Evolutionary conservation across 176 grass and related monocot genomes (phyloP), one percentile per base, ranked within the genome.

Genomic region (Rhipidocladum racemiflorum): DNA sequence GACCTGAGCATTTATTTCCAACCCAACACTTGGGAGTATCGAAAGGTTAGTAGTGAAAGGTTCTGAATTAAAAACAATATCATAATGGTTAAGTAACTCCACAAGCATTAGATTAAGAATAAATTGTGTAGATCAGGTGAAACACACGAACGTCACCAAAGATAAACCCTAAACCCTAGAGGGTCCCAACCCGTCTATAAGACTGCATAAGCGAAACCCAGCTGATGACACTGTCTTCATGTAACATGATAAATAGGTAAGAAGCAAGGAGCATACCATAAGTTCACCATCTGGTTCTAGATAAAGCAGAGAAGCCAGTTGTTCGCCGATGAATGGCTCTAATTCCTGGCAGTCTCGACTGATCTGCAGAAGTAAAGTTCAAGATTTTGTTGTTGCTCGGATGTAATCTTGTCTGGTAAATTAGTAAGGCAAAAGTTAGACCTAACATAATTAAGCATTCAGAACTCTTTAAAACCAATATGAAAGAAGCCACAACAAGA

Each of bases 261-360:
- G 56, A 60, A 60, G 27, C 1, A 25, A 60, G 56, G 1, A 60
- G 56, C 10, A 56, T 93, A 99, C 97, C 97, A 91, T 99, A 51
- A 99, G 91, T 87, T 99, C 97, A 17, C 93, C 87, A 71, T 99
- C 97, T 74, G 97, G 80, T 49, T 99, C 93, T 38, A 99, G 81
- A 88, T 96, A 99, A 78, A 99, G 97, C 53, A 96, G 85, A 66
- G 93, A 99, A 85, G 97, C 89, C 76, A 99, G 82, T 55, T 95
- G 97, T 55, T 99, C 92, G 10, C 97, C 97, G 76, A 99, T 93
- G 69, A 89, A 96, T 86, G 93, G 89, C 75, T 99, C 97, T 74
- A 99, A 81, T 84, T 96, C 93, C 83, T 99, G 97, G 87, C 97
- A 99, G 68, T 96, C 97, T 83, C 97, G 85, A 76, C 97, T 99